Base-by-base conservation (phyloP, 2,329 filamentous ascomycete genomes). In the Fragosphaeria purpurea region DNA sequence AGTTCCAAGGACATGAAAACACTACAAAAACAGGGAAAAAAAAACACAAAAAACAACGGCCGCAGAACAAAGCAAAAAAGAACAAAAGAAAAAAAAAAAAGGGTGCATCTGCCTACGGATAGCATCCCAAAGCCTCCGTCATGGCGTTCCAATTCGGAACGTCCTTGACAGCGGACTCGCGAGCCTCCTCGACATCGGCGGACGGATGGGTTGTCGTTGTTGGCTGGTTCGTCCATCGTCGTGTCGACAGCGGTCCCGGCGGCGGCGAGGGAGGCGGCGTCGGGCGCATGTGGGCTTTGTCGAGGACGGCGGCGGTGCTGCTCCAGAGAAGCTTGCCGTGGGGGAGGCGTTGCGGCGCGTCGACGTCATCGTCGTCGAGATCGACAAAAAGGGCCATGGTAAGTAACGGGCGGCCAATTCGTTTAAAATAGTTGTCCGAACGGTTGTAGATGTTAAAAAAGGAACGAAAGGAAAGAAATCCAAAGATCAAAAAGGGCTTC, bases 121-220 rank as follows among this genome's bases (percentile, higher is more conserved):
- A 84, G 70, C 79, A 83, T 65, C 76, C 77, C 65, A 85, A 67
- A 63, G 78, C 77, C 62, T 76, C 73, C 56, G 79, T 77, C 67
- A 82, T 76, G 58, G 71, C 70, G 68, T 77, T 80, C 63, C 72
- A 65, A 60, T 82, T 82, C 50, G 70, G 76, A 61, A 74, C 72
- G 58, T 67, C 63, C 57, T 56, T 57, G 53, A 60, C 61, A 45
- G 52, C 57, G n/a, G 47, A 48, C 56, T 55, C 54, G 51, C 50
- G 52, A 55, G 57, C 56, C 49, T 58, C 56, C 51, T 58, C 55
- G 50, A 47, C 53, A 47, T 54, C 44, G 51, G 33, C 41, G 22
- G 22, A 22, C 22, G 22, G 22, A 22, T 3, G 22, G 22, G 22
- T 22, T 2, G 22, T 22, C 22, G 41, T 46, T 13, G 32, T 41